Evolutionary conservation across 1,284 basidiomycete species (phyloP), one percentile per base, ranked within the genome.

Genomic region (Megacollybia platyphylla): DNA sequence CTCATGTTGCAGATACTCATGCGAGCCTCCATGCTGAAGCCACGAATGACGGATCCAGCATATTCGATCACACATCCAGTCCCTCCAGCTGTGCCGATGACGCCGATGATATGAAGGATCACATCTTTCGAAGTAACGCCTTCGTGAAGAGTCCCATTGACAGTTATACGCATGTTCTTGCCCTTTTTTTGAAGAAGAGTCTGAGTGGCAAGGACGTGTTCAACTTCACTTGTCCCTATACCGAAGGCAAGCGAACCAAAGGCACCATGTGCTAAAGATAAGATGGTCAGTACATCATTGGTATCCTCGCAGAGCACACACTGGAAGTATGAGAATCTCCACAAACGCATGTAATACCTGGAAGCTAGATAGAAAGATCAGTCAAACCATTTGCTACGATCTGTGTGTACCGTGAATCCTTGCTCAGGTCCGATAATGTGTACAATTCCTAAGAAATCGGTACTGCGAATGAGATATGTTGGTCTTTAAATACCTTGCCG

Each of bases 1-100:
- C 88, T 91, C 92, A 97, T 97, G 68, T 97, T 97, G 65, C 91
- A 96, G 52, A 91, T 89, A 52, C 88, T 92, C 91, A 96, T 96
- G 41, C 91, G 79, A 32, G 87, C 89, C 60, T 97, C 92, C 89
- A 96, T 93, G 55, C 85, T 89, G 57, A 96, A 85, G 10, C 73
- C 74, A 46, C 90, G 87, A 63, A 97, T 89, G 43, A 92, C 87
- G 1, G 86, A 87, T 6, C 92, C 92, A 40, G 90, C 83, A 56
- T 87, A 97, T 63, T 97, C 92, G 57, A 97, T 92, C 49, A 96
- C 90, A 52, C 73, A 78, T 8, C 91, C 93, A 5, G 87, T 97
- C 39, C 91, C 93, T 50, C 92, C 92, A 20, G 92, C 92, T 20
- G 92, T 94, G 47, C 92, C 92, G 55, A 96, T 93, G 52, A 83